These are phyloP conservation scores for Colletotrichum spinosum DNA, from an alignment of 2,329 filamentous ascomycete species.

Conservation along the genomic window DNA sequence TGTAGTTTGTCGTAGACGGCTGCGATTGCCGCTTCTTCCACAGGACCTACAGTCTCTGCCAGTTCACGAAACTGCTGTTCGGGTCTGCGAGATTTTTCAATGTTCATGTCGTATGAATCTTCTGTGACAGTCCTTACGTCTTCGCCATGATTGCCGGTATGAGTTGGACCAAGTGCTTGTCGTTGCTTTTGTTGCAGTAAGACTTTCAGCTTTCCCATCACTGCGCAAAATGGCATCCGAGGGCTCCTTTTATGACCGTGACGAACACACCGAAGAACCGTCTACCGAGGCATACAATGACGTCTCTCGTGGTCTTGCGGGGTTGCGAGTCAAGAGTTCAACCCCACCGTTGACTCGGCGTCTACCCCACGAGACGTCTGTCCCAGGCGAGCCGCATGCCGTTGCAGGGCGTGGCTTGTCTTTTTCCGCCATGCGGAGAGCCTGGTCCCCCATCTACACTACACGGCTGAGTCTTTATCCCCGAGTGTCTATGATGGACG, in stretches of 20 bases:
- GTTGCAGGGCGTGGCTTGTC: neutral
- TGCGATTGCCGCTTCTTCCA: conserved; percentile 4
- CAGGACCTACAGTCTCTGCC: neutral
- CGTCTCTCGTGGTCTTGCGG: neutral
- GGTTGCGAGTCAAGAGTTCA: neutral
- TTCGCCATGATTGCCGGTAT: neutral
- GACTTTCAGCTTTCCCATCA: neutral
- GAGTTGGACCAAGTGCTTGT: neutral
- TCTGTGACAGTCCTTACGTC: neutral
- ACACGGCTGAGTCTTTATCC: too few species aligned
- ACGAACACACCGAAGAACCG: neutral
- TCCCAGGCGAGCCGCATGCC: conserved; percentile 1
- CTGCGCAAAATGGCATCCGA: too few species aligned
- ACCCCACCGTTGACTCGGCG: conserved; percentile 12
- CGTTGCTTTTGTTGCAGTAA: neutral
- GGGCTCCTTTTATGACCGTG: neutral
- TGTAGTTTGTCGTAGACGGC: conserved; percentile 39
- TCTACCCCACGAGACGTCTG: neutral
- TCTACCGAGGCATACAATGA: neutral
- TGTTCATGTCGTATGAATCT: neutral
- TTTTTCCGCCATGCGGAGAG: too few species aligned
- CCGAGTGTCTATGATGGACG: too few species aligned
- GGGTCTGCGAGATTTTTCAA: neutral
- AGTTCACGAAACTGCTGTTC: conserved; percentile 6
- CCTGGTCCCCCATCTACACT: too few species aligned